These are phyloP conservation scores for Trametes cubensis DNA, from an alignment of 768 basidiomycete species.

Conservation along the genomic window DNA sequence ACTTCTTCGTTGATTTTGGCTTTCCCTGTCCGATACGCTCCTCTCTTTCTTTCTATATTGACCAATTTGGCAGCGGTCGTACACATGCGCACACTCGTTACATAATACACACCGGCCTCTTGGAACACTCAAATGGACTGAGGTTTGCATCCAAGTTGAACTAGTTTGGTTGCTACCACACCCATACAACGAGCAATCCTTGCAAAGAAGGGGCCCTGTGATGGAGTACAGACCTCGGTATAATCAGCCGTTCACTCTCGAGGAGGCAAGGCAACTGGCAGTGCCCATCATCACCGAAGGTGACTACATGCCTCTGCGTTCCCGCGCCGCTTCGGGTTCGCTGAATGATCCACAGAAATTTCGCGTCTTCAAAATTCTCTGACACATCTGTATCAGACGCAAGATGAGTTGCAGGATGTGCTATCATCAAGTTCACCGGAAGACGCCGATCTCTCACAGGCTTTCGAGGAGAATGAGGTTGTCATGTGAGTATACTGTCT, in stretches of 20 bases:
- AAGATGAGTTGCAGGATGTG: conserved; percentile 55
- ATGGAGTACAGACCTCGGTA: conserved; percentile 74
- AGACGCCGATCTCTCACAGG: conserved; percentile 62
- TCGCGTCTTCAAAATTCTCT: conserved; percentile 75
- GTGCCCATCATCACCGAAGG: conserved; percentile 73
- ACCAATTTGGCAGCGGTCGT: background rate
- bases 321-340: background rate
- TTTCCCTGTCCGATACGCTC: background rate
- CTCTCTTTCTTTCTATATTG: background rate
- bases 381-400: conserved; percentile 61
- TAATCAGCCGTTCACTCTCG: conserved; percentile 73
- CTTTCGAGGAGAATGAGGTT: conserved; percentile 68
- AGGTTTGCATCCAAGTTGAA: no score
- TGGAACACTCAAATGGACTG: no score
- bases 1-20: background rate
- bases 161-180: background rate
- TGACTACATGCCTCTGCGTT: conserved; percentile 31
- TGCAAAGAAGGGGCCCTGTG: background rate
- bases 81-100: conserved; percentile 20
- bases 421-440: conserved; percentile 38
- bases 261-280: conserved; percentile 65
- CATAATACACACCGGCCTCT: conserved; percentile 10
- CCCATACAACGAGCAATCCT: background rate
- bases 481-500: conserved; percentile 57
- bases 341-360: conserved; percentile 55